Conservation (phyloP, 805 yeast genomes). For the Yarrowia osloensis region DNA sequence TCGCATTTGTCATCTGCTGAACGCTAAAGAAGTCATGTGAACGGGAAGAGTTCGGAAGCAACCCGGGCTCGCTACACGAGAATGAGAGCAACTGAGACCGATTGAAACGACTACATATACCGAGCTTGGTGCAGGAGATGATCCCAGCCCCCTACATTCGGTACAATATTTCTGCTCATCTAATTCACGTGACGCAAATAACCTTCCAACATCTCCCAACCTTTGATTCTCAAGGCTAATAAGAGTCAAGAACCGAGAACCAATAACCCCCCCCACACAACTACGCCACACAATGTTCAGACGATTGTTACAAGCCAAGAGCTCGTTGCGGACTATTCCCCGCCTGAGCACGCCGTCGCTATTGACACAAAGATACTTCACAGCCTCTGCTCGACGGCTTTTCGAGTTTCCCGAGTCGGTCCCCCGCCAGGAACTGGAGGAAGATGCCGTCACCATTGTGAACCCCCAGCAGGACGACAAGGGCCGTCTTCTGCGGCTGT, state of each 20-base stretch:
- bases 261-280: neutral
- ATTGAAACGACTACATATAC: neutral
- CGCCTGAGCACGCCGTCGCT: constrained; percentile 6
- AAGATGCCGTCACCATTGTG: constrained; percentile 33
- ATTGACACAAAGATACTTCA: neutral
- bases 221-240: neutral
- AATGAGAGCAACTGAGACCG: neutral
- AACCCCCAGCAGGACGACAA: constrained; percentile 41
- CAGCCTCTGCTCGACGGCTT: constrained; percentile 14
- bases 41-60: constrained; percentile 3
- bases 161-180: neutral
- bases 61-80: neutral
- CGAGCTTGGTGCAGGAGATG: neutral
- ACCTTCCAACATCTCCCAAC: constrained; percentile 12
- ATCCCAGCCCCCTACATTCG: neutral
- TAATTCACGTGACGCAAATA: constrained; percentile 5
- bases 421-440: neutral
- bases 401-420: constrained; percentile 29
- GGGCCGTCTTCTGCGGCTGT: constrained; percentile 45
- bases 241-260: neutral
- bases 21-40: neutral
- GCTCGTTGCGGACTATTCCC: constrained; percentile 12
- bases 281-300: constrained; percentile 15
- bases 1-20: neutral
- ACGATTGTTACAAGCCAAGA: neutral